Conservation (phyloP, 306 rosid species). For the Coriaria nepalensis region DNA sequence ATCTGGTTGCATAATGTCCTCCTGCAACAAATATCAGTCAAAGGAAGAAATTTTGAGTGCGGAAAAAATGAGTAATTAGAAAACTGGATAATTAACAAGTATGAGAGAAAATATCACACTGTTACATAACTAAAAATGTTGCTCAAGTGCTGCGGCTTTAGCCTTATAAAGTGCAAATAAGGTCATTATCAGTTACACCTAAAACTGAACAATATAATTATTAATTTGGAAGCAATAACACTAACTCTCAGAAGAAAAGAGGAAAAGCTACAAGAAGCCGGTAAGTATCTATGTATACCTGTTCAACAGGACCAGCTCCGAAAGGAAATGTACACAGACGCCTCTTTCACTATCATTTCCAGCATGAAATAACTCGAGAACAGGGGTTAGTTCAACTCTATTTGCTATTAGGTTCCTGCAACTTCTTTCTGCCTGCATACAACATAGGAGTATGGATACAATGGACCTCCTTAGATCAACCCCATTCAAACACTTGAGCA, state of each 20-base stretch:
- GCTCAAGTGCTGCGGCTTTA: too few species aligned
- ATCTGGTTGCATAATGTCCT: conserved; percentile 59
- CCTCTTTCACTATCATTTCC: conserved; percentile 65
- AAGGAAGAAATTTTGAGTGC: neutral
- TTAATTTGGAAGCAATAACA: too few species aligned
- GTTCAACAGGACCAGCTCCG: conserved; percentile 70
- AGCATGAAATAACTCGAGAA: conserved; percentile 64
- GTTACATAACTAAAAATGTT: too few species aligned
- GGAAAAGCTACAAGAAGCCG: conserved; percentile 1
- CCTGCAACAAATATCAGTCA: conserved; percentile 17
- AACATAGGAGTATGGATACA: conserved; percentile 66
- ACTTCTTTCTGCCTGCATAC: conserved; percentile 68
- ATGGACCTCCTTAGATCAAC: conserved; percentile 49
- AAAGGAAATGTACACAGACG: conserved; percentile 62
- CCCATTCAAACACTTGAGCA: conserved; percentile 41
- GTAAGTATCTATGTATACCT: conserved; percentile 24
- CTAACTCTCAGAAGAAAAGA: neutral
- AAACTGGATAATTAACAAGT: too few species aligned
- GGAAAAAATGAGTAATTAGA: neutral
- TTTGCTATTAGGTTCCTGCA: conserved; percentile 55
- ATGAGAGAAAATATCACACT: too few species aligned
- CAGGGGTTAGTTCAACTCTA: conserved; percentile 47
- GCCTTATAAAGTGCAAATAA: too few species aligned
- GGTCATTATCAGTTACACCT: too few species aligned
- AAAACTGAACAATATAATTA: too few species aligned